phyloP scores from a whole-genome alignment of 495 filamentous ascomycete species.

The Xylaria grammica region DNA sequence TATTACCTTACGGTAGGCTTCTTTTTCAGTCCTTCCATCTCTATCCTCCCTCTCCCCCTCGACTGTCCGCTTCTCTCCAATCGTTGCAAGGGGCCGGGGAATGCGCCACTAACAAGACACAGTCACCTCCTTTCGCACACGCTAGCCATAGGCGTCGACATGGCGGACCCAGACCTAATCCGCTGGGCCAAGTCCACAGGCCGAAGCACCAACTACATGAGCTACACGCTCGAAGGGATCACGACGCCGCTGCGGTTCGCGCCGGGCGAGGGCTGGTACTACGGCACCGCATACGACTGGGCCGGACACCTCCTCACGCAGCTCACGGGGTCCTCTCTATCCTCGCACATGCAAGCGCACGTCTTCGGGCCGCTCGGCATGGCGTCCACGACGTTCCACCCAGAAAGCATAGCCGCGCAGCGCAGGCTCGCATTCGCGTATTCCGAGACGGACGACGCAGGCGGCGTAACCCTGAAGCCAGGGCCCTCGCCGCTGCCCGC shows the following conservation, averaged over 20 bases:
- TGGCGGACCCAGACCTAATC: slow-evolving; percentile 31
- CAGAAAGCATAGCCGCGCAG: slow-evolving; percentile 13
- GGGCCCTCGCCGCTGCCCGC: slow-evolving; percentile 25
- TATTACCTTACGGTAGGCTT: slow-evolving; percentile 34
- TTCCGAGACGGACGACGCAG: slow-evolving; percentile 26
- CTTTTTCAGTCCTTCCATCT: too few relatives aligned
- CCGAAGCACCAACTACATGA: slow-evolving; percentile 5
- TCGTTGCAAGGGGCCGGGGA: neutral
- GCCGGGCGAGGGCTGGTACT: slow-evolving; percentile 44
- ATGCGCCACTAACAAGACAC: neutral
- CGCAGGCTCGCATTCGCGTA: slow-evolving; percentile 26
- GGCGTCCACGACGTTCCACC: slow-evolving; percentile 36
- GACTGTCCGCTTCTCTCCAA: too few relatives aligned
- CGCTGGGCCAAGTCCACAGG: slow-evolving; percentile 8
- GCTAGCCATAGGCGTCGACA: slow-evolving; percentile 38
- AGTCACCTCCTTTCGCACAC: slow-evolving; percentile 43
- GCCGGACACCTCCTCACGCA: slow-evolving; percentile 39
- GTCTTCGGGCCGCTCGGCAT: slow-evolving; percentile 35
- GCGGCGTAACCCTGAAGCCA: slow-evolving; percentile 18
- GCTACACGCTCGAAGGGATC: neutral
- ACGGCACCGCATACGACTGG: slow-evolving; percentile 43
- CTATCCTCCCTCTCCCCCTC: neutral
- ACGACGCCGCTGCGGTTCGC: slow-evolving; percentile 40
- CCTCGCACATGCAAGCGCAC: slow-evolving; percentile 34
- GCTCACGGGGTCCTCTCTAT: slow-evolving; percentile 32